Percentiles rank a stretch among this genome's conserved stretches.
Conservation (phyloP, 139 green algal genomes). For the Coelastrella sp. region DNA sequence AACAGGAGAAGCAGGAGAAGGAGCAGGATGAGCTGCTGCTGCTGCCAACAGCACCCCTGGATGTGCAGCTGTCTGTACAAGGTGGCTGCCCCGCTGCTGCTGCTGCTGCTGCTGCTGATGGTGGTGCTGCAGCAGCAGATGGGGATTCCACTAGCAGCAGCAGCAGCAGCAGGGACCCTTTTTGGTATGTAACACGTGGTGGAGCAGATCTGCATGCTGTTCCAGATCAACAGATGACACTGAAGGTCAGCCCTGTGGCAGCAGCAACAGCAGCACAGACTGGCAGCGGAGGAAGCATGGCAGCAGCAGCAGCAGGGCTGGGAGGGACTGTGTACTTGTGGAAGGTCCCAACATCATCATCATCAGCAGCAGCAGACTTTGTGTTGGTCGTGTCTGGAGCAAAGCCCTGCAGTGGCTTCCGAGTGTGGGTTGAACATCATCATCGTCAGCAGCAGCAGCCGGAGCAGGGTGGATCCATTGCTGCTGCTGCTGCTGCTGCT, state of each 20-base stretch:
- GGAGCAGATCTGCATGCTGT: neutral
- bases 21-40: no score
- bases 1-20: neutral
- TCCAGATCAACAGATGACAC: constrained; percentile 5
- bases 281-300: neutral
- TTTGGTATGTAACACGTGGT: neutral
- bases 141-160: no score
- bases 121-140: neutral
- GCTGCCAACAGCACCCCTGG: neutral
- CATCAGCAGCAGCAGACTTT: neutral
- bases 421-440: constrained; percentile 42
- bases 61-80: neutral
- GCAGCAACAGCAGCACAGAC: constrained; percentile 1
- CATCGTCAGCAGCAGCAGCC: neutral
- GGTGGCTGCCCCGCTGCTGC: neutral
- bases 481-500: neutral
- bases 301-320: constrained; percentile 1
- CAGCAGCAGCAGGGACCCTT: neutral
- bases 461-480: neutral
- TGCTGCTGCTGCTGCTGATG: neutral
- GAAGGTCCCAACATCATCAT: neutral
- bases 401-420: constrained; percentile 47
- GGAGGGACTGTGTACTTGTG: neutral
- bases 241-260: neutral
- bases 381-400: constrained; percentile 37